Evolutionary conservation across 108 stramenopile species (phyloP).

Genomic region (Cyclotella kingstonii): DNA sequence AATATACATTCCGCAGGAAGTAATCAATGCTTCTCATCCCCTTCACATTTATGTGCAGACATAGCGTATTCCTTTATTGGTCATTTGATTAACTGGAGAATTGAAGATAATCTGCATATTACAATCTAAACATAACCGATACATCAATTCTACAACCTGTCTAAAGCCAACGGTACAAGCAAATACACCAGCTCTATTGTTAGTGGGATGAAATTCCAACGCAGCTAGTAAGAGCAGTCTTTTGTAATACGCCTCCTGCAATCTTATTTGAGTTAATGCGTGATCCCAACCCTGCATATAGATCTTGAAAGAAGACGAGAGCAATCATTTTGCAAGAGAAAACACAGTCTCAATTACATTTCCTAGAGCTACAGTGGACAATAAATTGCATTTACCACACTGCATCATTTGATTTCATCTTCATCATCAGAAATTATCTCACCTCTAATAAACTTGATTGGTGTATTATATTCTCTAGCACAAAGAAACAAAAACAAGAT

Average conservation of each 20-base stretch:
- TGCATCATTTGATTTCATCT: too few relatives aligned
- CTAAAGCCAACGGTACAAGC: conserved; percentile 88
- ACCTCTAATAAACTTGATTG: too few relatives aligned
- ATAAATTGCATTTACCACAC: conserved; percentile 50
- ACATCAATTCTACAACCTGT: conserved; percentile 60
- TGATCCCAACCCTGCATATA: conserved; percentile 90
- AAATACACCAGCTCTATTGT: conserved; percentile 70
- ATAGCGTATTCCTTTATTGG: conserved; percentile 51
- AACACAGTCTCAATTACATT: conserved; percentile 63
- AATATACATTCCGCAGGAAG: conserved; percentile 75
- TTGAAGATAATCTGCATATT: conserved; percentile 60
- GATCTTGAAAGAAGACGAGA: conserved; percentile 87
- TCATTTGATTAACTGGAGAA: conserved; percentile 56
- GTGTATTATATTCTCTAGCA: too few relatives aligned
- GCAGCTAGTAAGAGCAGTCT: conserved; percentile 88
- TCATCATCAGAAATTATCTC: too few relatives aligned
- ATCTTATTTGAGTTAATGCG: conserved; percentile 48
- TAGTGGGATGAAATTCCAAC: conserved; percentile 83
- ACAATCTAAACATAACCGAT: conserved; percentile 46
- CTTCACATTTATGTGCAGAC: conserved; percentile 12
- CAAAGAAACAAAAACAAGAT: too few relatives aligned
- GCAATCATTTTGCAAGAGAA: conserved; percentile 68
- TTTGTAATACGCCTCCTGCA: conserved; percentile 62
- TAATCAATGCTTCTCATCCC: conserved; percentile 16
- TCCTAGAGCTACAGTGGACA: conserved; percentile 82